Percentiles rank a stretch among this genome's conserved stretches.
Conservation (phyloP, 257 asterid species). For the Solanum chilense region DNA sequence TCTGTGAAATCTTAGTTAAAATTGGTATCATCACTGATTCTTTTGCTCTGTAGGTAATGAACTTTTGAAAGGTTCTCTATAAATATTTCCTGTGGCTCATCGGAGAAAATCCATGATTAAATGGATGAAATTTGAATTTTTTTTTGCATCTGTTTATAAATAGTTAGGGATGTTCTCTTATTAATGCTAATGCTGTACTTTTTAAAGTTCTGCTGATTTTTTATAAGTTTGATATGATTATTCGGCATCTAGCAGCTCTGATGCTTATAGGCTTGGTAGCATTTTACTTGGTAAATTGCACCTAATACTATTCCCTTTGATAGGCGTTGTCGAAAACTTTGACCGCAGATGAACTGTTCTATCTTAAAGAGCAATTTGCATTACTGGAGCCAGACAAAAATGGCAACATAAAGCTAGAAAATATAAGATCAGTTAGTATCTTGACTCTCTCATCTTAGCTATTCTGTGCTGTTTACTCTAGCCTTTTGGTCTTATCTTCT, state of each 20-base stretch:
- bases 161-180: neutral
- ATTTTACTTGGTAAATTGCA: neutral
- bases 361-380: conserved; percentile 60
- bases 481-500: neutral
- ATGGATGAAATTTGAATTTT: neutral
- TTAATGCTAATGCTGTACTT: neutral
- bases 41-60: neutral
- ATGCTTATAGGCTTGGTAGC: neutral
- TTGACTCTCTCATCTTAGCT: neutral
- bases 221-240: neutral
- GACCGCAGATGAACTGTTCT: conserved; percentile 59
- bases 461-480: neutral
- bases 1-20: neutral
- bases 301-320: conserved; percentile 1
- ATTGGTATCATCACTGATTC: neutral
- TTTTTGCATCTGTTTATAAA: neutral
- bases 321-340: conserved; percentile 77
- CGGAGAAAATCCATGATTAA: neutral
- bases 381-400: conserved; percentile 65
- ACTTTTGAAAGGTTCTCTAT: neutral
- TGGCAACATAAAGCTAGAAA: conserved; percentile 58
- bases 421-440: conserved; percentile 47
- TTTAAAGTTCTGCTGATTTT: neutral
- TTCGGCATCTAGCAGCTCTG: neutral
- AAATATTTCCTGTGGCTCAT: neutral